A percentile compares a stretch with the other conserved stretches of the same genome.
Conservation (phyloP, 208 protist species). For the Entamoeba nuttalli region DNA sequence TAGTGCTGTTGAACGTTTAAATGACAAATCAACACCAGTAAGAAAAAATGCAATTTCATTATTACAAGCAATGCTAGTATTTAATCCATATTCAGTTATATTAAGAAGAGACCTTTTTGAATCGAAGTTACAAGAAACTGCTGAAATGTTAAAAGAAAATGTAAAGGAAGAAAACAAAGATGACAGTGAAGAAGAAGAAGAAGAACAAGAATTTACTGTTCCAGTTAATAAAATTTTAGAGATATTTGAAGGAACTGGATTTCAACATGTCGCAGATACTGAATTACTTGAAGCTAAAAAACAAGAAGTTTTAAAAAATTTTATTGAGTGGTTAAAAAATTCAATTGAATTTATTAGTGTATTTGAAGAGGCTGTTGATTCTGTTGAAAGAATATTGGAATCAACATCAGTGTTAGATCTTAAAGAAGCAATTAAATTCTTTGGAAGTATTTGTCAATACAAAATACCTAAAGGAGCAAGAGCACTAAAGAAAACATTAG, state of each 20-base stretch:
- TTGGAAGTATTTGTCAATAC: not conserved
- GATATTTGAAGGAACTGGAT: not conserved
- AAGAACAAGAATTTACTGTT: not conserved
- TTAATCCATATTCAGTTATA: conserved; percentile 1
- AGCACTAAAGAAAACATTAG: not conserved
- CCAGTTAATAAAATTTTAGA: not conserved
- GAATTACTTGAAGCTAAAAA: not conserved
- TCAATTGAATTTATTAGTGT: not conserved
- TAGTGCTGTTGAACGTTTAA: not conserved
- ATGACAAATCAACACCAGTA: not conserved
- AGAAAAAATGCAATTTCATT: conserved; percentile 5
- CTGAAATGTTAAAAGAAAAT: not conserved
- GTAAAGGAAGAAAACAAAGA: not conserved
- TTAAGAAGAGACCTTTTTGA: not conserved
- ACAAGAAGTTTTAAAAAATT: not conserved
- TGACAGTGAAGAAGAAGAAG: not conserved
- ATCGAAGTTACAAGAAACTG: not conserved
- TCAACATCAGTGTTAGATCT: not conserved
- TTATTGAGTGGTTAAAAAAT: not conserved
- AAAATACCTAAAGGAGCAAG: not conserved
- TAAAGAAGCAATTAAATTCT: conserved; percentile 1
- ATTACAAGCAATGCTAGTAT: not conserved
- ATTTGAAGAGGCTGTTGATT: not conserved
- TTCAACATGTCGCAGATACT: not conserved
- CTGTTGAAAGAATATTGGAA: not conserved